Conservation (phyloP, 2,329 filamentous ascomycete species). For the Chaetomium strumarium region DNA sequence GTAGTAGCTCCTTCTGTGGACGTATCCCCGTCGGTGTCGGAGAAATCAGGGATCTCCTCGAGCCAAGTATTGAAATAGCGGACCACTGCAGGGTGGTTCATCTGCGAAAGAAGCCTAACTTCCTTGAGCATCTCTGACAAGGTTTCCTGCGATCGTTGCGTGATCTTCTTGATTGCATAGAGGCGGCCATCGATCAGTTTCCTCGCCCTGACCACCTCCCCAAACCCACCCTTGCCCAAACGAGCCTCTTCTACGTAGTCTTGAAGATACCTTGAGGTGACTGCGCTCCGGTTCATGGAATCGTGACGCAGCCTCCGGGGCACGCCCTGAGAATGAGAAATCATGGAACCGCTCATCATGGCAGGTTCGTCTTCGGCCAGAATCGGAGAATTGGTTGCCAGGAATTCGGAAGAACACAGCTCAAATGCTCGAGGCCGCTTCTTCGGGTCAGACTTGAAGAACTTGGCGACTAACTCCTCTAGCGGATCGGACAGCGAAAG, state of each 20-base stretch:
- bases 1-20: slow-evolving; percentile 39
- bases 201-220: slow-evolving; percentile 89
- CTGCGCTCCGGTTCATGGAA: slow-evolving; percentile 48
- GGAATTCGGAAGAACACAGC: slow-evolving; percentile 57
- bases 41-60: slow-evolving; percentile 58
- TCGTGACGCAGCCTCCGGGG: slow-evolving; percentile 53
- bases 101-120: slow-evolving; percentile 80
- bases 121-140: slow-evolving; percentile 79
- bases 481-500: slow-evolving; percentile 68
- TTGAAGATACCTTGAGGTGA: slow-evolving; percentile 71
- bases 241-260: slow-evolving; percentile 89
- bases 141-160: slow-evolving; percentile 69
- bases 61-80: slow-evolving; percentile 96
- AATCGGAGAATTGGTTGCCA: slow-evolving; percentile 59
- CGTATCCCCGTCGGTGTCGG: slow-evolving; percentile 49
- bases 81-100: slow-evolving; percentile 82
- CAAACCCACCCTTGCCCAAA: slow-evolving; percentile 89
- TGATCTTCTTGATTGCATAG: slow-evolving; percentile 96
- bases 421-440: slow-evolving; percentile 81
- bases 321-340: slow-evolving; percentile 37
- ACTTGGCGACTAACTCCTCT: slow-evolving; percentile 71
- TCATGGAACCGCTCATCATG: slow-evolving; percentile 38
- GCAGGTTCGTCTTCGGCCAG: slow-evolving; percentile 42
- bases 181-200: slow-evolving; percentile 91
- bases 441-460: slow-evolving; percentile 80